These are phyloP conservation scores for Whalleya microplaca DNA, from an alignment of 2,329 filamentous ascomycete species.

Conservation along the genomic window DNA sequence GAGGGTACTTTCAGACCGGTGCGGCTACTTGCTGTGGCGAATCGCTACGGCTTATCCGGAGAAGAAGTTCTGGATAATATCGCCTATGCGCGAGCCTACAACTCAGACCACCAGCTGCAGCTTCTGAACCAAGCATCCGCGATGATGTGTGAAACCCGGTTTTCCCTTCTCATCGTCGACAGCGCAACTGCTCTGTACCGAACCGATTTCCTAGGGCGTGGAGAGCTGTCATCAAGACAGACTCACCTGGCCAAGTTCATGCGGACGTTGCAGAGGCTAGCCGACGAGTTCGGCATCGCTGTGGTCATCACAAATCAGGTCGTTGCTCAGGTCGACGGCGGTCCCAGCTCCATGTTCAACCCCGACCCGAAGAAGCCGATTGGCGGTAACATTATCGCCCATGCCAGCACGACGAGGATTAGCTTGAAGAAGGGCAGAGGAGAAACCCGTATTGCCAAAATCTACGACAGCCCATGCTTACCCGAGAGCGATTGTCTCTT, in stretches of 20 bases:
- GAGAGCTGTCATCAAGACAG: slow-evolving; percentile 92
- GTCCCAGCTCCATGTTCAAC: slow-evolving; percentile 97
- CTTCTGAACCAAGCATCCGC: slow-evolving; percentile 91
- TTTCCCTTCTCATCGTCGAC: slow-evolving; percentile 94
- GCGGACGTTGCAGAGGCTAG: slow-evolving; percentile 78
- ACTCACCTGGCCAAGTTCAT: slow-evolving; percentile 88
- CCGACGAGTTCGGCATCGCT: slow-evolving; percentile 89
- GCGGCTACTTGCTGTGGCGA: slow-evolving; percentile 86
- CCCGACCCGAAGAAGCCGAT: slow-evolving; percentile 99
- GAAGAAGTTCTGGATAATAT: slow-evolving; percentile 99
- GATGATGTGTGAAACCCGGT: slow-evolving; percentile 99
- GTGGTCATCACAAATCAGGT: slow-evolving; percentile 99
- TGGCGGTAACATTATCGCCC: slow-evolving; percentile 97
- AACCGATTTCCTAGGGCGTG: slow-evolving; percentile 95
- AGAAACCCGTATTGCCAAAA: slow-evolving; percentile 97
- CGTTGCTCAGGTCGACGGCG: slow-evolving; percentile 96
- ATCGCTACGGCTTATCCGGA: slow-evolving; percentile 90
- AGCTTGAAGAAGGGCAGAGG: slow-evolving; percentile 94
- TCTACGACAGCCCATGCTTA: slow-evolving; percentile 96
- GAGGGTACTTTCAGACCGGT: slow-evolving; percentile 97
- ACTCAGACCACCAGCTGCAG: slow-evolving; percentile 96
- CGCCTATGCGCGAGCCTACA: slow-evolving; percentile 96
- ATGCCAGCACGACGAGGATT: slow-evolving; percentile 92
- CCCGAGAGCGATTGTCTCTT: slow-evolving; percentile 97
- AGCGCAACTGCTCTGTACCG: slow-evolving; percentile 94